Evolutionary conservation across 2,329 filamentous ascomycete genomes (phyloP).

Genomic region (Hymenoscyphus repandus): DNA sequence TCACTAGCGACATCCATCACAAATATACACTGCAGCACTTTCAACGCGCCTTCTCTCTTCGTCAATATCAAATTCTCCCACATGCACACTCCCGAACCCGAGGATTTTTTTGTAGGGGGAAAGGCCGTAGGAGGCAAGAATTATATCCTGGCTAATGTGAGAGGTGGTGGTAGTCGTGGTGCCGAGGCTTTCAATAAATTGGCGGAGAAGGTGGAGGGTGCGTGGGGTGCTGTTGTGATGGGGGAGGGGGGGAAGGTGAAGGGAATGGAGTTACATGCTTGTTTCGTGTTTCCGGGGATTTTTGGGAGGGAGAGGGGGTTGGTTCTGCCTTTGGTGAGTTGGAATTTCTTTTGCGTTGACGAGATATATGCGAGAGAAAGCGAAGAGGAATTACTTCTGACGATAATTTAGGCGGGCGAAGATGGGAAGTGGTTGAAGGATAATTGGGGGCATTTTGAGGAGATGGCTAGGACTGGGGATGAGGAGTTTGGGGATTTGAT

Average conservation of each 20-base stretch:
- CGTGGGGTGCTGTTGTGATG: slow-evolving; percentile 11
- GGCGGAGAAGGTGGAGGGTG: slow-evolving; percentile 8
- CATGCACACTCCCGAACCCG: not conserved
- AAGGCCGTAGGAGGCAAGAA: slow-evolving; percentile 4
- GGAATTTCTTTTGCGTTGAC: not conserved
- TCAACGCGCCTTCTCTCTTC: slow-evolving; percentile 12
- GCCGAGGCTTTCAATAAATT: slow-evolving; percentile 9
- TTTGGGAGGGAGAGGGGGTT: slow-evolving; percentile 12
- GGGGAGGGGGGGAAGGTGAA: slow-evolving; percentile 5
- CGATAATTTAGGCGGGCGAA: slow-evolving; percentile 7
- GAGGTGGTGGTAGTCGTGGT: slow-evolving; percentile 3
- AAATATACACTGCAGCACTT: slow-evolving; percentile 9
- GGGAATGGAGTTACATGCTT: not conserved
- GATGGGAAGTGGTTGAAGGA: slow-evolving; percentile 11
- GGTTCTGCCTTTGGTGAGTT: slow-evolving; percentile 10
- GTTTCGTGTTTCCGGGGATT: slow-evolving; percentile 12
- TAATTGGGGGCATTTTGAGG: slow-evolving; percentile 9
- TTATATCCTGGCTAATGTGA: slow-evolving; percentile 11
- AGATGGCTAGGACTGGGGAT: slow-evolving; percentile 10
- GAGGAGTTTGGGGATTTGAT: slow-evolving; percentile 12
- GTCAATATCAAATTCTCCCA: slow-evolving; percentile 15
- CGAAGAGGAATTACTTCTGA: not conserved
- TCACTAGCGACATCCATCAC: slow-evolving; percentile 9
- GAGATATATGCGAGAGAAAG: not conserved
- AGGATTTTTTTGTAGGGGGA: slow-evolving; percentile 9